These are phyloP conservation scores for Trypanosomatidae sp. DNA, from an alignment of 208 protist species.

Conservation along the genomic window DNA sequence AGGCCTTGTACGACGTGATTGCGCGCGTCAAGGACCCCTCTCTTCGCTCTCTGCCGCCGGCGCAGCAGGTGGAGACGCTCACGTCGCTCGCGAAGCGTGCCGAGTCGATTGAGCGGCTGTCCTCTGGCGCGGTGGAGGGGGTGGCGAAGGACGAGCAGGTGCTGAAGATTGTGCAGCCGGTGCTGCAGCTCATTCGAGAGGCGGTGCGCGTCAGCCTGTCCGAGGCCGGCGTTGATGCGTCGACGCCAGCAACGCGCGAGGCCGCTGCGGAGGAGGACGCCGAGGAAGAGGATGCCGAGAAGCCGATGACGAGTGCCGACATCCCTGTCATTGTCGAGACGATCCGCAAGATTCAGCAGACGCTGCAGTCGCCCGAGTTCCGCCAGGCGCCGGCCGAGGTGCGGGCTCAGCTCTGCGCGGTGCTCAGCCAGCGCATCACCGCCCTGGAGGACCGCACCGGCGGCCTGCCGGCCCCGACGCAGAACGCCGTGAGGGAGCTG, in stretches of 20 bases:
- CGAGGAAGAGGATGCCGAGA: background rate
- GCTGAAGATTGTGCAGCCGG: conserved; percentile 9
- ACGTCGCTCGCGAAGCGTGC: conserved; percentile 3
- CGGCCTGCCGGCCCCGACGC: conserved; percentile 6
- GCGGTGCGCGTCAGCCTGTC: background rate
- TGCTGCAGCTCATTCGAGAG: conserved; percentile 7
- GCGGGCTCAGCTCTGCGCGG: conserved; percentile 12
- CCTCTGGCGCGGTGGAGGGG: background rate
- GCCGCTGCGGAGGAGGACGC: background rate
- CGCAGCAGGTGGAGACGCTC: conserved; percentile 13
- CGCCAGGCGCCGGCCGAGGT: conserved; percentile 14
- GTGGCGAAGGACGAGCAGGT: conserved; percentile 10
- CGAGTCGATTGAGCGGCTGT: conserved; percentile 10
- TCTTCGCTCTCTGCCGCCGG: conserved; percentile 14
- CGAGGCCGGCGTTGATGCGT: background rate
- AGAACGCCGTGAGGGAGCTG: conserved; percentile 13
- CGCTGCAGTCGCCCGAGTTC: conserved; percentile 17
- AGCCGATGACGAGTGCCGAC: background rate
- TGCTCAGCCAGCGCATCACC: conserved; percentile 8
- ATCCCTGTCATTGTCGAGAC: conserved; percentile 12
- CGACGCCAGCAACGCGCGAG: too few species aligned
- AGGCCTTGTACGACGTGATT: conserved; percentile 17
- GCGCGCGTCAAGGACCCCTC: conserved; percentile 10
- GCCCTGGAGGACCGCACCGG: conserved; percentile 6
- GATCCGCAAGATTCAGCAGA: conserved; percentile 17